phyloP scores from a whole-genome alignment of 306 rosid species.

The Malus orientalis region DNA sequence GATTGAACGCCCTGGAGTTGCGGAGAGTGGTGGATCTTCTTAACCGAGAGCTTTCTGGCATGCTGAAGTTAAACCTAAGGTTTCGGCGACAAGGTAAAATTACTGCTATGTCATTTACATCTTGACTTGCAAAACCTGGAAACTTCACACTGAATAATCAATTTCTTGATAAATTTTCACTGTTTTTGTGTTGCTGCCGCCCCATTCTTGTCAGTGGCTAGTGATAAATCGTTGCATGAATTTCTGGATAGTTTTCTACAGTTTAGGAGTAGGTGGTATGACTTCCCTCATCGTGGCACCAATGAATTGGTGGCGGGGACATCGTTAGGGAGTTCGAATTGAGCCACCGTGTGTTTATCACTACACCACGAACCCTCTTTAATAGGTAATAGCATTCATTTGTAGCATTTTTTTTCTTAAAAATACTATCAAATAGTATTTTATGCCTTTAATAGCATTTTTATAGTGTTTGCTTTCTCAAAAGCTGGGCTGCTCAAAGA shows the following conservation, averaged over 20 bases:
- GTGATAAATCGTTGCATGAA: slow-evolving; percentile 72
- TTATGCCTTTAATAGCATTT: too few species aligned
- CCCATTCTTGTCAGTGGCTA: slow-evolving; percentile 53
- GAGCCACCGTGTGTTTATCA: slow-evolving; percentile 72
- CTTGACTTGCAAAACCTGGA: not conserved
- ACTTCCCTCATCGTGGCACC: slow-evolving; percentile 73
- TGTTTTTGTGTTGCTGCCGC: not conserved
- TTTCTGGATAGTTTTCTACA: slow-evolving; percentile 79
- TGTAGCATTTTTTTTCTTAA: too few species aligned
- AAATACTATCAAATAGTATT: too few species aligned
- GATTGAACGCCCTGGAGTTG: slow-evolving; percentile 76
- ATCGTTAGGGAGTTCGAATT: slow-evolving; percentile 79
- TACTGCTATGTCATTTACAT: not conserved
- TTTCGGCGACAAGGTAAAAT: slow-evolving; percentile 75
- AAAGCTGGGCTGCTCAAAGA: too few species aligned
- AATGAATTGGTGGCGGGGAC: slow-evolving; percentile 74
- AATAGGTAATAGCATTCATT: too few species aligned
- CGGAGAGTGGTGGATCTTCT: slow-evolving; percentile 87
- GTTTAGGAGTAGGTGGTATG: slow-evolving; percentile 93
- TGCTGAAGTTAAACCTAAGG: slow-evolving; percentile 67
- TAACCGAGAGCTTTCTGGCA: slow-evolving; percentile 61
- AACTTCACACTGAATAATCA: not conserved
- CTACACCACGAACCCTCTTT: too few species aligned
- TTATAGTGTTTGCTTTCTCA: too few species aligned
- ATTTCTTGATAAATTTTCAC: not conserved